These are phyloP conservation scores for Chlamydomonas sp. DNA, from an alignment of 139 green algal species.

Conservation along the genomic window DNA sequence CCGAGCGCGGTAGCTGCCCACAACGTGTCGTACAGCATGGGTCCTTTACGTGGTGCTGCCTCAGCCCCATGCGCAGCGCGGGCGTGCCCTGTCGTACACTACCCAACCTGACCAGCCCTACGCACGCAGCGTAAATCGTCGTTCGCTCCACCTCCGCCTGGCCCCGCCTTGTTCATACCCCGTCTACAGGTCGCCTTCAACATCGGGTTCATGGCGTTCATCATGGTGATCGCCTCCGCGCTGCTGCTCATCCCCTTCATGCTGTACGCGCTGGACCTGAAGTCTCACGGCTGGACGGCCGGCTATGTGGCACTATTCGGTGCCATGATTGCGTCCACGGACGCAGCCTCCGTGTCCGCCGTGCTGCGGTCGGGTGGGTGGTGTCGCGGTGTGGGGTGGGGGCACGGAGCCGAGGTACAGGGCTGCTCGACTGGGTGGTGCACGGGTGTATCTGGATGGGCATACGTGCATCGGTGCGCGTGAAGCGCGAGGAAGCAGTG, in stretches of 20 bases:
- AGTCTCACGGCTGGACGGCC: slow-evolving; percentile 65
- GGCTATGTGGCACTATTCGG: slow-evolving; percentile 67
- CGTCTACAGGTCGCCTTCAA: slow-evolving; percentile 26
- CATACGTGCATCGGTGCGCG: too few relatives aligned
- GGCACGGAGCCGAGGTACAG: background rate
- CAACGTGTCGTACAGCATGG: too few relatives aligned
- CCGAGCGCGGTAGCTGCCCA: too few relatives aligned
- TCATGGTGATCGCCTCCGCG: slow-evolving; percentile 49
- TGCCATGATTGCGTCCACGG: slow-evolving; percentile 81
- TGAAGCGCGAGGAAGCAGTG: too few relatives aligned
- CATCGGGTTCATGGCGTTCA: slow-evolving; percentile 67
- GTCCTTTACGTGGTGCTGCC: too few relatives aligned
- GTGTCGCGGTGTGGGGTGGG: background rate
- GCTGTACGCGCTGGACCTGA: slow-evolving; percentile 77
- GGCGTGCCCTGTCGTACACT: too few relatives aligned
- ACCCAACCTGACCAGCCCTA: too few relatives aligned
- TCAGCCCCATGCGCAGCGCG: too few relatives aligned
- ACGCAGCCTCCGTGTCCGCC: slow-evolving; percentile 80
- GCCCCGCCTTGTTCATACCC: background rate
- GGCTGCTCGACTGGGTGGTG: background rate
- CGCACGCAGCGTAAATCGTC: background rate
- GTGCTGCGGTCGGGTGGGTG: slow-evolving; percentile 71
- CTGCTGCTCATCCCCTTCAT: slow-evolving; percentile 82
- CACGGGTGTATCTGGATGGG: background rate
- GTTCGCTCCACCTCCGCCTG: background rate